Evolutionary conservation across 225 moss, liverwort and hornwort species (phyloP), one percentile per base, ranked within the genome.

Genomic region (Marchantia polymorpha): DNA sequence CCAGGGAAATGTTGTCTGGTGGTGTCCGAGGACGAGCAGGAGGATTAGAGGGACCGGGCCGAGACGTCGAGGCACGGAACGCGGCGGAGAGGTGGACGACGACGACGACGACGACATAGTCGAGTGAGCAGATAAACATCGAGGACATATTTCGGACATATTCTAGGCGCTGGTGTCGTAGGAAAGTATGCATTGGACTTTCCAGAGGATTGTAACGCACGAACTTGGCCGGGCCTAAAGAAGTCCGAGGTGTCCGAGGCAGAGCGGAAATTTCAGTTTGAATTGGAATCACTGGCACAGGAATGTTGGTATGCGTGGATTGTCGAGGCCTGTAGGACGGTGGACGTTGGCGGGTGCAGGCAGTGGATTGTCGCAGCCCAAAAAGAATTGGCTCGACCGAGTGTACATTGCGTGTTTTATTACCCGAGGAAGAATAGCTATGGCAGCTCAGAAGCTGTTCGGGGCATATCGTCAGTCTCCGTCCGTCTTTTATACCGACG

Each of bases 391-490:
- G 72, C 46, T 55, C 39, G 58, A 10, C 51, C 52, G 54, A 52
- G 53, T 55, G 51, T 53, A 67, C 78, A 79, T 79, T 79, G 50
- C 46, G 23, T 79, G 49, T 56, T 39, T 71, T 11, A 23, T 7
- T 61, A 76, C 46, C 46, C 63, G 7, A 67, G 31, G 16, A 23
- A 47, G 25, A n/a, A 53, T 53, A 70, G 70, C 71, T 53, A 70
- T 79, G 79, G 70, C 79, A 79, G 79, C 79, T 79, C 52, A 78
- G 26, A 67, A 52, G 78, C 78, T 51, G 26, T 77, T 67, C 66
- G 27, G 20, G 14, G 60, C 25, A 50, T 52, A 54, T 52, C 52
- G 52, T 52, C 64, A 3, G n/a, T 64, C 27, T 30, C 4, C 55
- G 56, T 16, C 72, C 52, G 51, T 22, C n/a, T 29, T 12, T 74